phyloP scores from a whole-genome alignment of 2,329 filamentous ascomycete species.

The Shiraia bambusicola region DNA sequence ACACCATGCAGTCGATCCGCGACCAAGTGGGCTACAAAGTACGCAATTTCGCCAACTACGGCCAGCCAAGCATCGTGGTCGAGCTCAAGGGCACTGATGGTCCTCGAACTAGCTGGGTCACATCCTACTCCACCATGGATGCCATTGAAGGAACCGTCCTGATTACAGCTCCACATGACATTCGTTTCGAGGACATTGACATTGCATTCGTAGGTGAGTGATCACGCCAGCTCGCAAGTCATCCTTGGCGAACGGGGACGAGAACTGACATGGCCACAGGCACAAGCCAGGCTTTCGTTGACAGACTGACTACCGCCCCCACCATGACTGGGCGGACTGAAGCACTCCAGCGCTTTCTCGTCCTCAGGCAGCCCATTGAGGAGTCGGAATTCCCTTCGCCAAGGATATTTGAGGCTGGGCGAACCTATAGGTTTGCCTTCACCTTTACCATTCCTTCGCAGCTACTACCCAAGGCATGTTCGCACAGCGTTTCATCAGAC shows the following conservation, averaged over 20 bases:
- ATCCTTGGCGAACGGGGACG: neutral
- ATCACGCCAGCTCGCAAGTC: neutral
- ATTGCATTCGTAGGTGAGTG: slow-evolving; percentile 59
- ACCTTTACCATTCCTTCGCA: slow-evolving; percentile 63
- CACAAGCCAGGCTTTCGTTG: slow-evolving; percentile 55
- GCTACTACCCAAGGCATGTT: slow-evolving; percentile 61
- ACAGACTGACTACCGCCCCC: slow-evolving; percentile 55
- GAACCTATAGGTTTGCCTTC: slow-evolving; percentile 62
- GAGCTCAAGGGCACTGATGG: slow-evolving; percentile 39
- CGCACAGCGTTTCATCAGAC: slow-evolving; percentile 54
- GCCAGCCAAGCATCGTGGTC: slow-evolving; percentile 49
- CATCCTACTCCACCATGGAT: slow-evolving; percentile 59
- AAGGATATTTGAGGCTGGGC: slow-evolving; percentile 56
- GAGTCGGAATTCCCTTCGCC: slow-evolving; percentile 56
- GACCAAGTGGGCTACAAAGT: slow-evolving; percentile 40
- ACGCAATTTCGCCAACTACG: slow-evolving; percentile 33
- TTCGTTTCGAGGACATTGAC: slow-evolving; percentile 58
- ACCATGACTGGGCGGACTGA: slow-evolving; percentile 57
- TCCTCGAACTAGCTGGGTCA: slow-evolving; percentile 39
- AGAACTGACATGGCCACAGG: slow-evolving; percentile 42
- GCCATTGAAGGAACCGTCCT: slow-evolving; percentile 56
- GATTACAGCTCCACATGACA: slow-evolving; percentile 55
- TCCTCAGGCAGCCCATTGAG: slow-evolving; percentile 61
- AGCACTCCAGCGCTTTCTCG: slow-evolving; percentile 62
- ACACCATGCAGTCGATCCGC: slow-evolving; percentile 33